Base-by-base conservation (phyloP, 2,329 filamentous ascomycete genomes). In the Hypoxylon sp. region DNA sequence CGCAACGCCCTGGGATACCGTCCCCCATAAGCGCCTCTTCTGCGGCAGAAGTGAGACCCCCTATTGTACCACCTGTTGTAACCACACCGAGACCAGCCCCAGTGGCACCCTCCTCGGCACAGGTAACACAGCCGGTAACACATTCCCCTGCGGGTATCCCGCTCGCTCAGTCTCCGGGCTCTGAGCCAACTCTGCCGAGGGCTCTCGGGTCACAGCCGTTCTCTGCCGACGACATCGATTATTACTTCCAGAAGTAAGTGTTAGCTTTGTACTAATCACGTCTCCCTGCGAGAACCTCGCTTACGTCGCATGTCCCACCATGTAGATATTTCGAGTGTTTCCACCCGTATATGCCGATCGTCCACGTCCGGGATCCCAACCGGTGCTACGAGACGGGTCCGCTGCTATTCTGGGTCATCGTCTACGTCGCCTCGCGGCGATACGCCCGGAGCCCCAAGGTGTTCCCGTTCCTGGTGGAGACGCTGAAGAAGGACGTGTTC, bases 351-450 rank as follows among this genome's bases (percentile, higher is more conserved):
- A 75, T 84, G 42, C 83, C 83, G 13, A 75, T 85, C 10, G 67
- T 85, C 10, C 75, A 80, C 15, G 74, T 74, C 5, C 76, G 74
- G 17, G 79, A 83, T 55, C 81, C 83, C 4, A 80, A 85, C 55
- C 74, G 77, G 48, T 79, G 78, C 60, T 84, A 82, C 61, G 75
- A 79, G 8, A 67, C 78, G 1, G 77, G 77, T 2, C 75, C 77
- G 1, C 73, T 81, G 7, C 75, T 85, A 5, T 85, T 85, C 65
- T 85, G 82, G 83, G 73, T 78, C n/a, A 75, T 85, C 51, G 73
- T 85, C 37, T 78, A 77, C 58, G 77, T 82, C 15, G 74, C 80
- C 6, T 79, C 77, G 21, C 80, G 82, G 2, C 78, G 81, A 0
- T 83, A 83, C 60, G 74, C 79, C 3, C 76, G 75, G 33, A 76